Conservation (phyloP, 2,329 filamentous ascomycete species). For the Colletotrichum godetiae region DNA sequence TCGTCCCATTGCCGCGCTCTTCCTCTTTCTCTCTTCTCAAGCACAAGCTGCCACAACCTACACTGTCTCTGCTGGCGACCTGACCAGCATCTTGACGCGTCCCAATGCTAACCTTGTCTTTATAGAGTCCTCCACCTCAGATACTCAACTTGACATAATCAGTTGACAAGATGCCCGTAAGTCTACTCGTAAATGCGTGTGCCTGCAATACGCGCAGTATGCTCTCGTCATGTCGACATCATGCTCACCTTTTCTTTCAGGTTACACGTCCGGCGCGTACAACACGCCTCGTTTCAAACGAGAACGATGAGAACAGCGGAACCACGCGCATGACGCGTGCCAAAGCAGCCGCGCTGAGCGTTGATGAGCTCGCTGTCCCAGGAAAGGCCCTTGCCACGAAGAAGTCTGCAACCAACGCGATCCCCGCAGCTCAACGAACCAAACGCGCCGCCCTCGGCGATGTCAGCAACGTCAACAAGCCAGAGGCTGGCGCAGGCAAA, state of each 20-base stretch:
- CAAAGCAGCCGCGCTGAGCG: constrained; percentile 82
- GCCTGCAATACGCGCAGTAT: background rate
- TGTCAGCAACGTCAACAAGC: constrained; percentile 94
- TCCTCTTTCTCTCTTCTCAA: background rate
- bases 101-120: constrained; percentile 20
- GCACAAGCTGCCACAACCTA: background rate
- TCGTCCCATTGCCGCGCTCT: background rate
- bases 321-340: constrained; percentile 91
- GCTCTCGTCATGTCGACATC: constrained; percentile 21
- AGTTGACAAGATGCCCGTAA: constrained; percentile 50
- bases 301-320: constrained; percentile 91
- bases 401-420: constrained; percentile 66
- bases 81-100: constrained; percentile 22
- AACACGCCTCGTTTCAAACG: constrained; percentile 82
- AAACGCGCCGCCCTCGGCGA: constrained; percentile 91
- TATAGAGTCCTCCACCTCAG: constrained; percentile 16
- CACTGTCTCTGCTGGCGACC: background rate
- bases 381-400: constrained; percentile 78
- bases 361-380: constrained; percentile 69
- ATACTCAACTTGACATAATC: constrained; percentile 24
- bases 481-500: constrained; percentile 77
- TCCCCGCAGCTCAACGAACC: constrained; percentile 59
- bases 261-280: constrained; percentile 73
- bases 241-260: constrained; percentile 48
- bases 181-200: constrained; percentile 35